Evolutionary conservation across 768 basidiomycete species (phyloP), one percentile per base, ranked within the genome.

Genomic region (Crepidotus variabilis): DNA sequence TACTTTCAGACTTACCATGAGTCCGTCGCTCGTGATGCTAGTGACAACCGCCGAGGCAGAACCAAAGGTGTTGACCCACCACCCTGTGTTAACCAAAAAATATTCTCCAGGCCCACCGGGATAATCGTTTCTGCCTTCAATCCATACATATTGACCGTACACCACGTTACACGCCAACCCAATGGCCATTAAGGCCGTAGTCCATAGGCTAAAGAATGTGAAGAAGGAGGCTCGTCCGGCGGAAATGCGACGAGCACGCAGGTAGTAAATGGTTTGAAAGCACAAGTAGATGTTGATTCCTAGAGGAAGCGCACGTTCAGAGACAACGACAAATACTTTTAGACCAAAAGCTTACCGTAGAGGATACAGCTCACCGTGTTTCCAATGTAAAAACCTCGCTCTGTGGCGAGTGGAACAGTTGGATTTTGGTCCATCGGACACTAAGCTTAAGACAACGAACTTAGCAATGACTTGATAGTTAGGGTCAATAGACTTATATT

Each of bases 11-110:
- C 52, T 43, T n/a, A 56, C 33, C 39, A 50, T 10, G 21, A 56
- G 36, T 10, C 34, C 39, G 8, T 45, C 50, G 43, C 49, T 36
- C 20, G 43, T 35, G 16, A 32, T 24, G 4, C 32, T 32, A 16
- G 47, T 18, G 4, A 50, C 16, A 6, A 56, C 22, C 16, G 21
- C 28, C 21, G 54, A 22, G 4, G 28, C 54, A 3, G 52, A 14
- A 20, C 52, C 43, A 20, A 45, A n/a, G 11, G 52, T 53, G 20
- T 53, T 45, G 35, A 36, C 43, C 52, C 52, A 53, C n/a, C 39
- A 39, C 21, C 16, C 32, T n/a, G 52, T 53, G 24, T 16, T 18
- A 8, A 22, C 22, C 28, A 45, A 20, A 14, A 53, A 45, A 36
- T 45, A 46, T 9, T 39, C 52, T 18, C 36, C 2, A 9, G 39